Evolutionary conservation across 228 moss, liverwort and hornwort genomes (phyloP).

Genomic region (Sphagnum magellanicum): DNA sequence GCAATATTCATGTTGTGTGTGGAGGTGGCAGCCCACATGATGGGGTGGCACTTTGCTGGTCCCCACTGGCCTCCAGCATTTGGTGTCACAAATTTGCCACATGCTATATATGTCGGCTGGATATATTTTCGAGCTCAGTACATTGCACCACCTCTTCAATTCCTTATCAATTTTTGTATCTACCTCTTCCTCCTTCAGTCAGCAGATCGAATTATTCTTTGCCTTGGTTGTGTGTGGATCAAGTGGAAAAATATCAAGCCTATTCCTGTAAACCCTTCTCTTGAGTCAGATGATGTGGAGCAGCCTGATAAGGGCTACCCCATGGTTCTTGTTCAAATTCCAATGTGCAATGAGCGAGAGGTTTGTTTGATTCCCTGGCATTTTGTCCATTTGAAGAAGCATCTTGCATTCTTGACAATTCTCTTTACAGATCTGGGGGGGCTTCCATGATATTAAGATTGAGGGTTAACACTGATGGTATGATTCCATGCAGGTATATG

Average conservation of each 20-base stretch:
- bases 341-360: conserved; percentile 63
- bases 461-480: too few relatives aligned
- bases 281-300: conserved; percentile 76
- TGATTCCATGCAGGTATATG: conserved; percentile 61
- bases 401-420: too few relatives aligned
- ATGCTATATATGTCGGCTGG: conserved; percentile 68
- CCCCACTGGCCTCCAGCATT: conserved; percentile 34
- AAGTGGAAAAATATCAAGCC: conserved; percentile 66
- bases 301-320: conserved; percentile 61
- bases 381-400: too few relatives aligned
- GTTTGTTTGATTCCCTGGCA: conserved; percentile 6
- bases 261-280: conserved; percentile 51
- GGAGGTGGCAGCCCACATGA: conserved; percentile 64
- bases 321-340: conserved; percentile 57
- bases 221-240: conserved; percentile 78
- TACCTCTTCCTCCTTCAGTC: conserved; percentile 91
- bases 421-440: too few relatives aligned
- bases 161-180: conserved; percentile 80
- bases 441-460: too few relatives aligned
- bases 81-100: conserved; percentile 61
- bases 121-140: conserved; percentile 56
- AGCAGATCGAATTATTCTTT: conserved; percentile 74
- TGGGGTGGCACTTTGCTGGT: conserved; percentile 78
- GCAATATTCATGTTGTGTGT: conserved; percentile 65
- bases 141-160: conserved; percentile 82